phyloP scores from a whole-genome alignment of 345 rosid species.

The Populus ilicifolia region DNA sequence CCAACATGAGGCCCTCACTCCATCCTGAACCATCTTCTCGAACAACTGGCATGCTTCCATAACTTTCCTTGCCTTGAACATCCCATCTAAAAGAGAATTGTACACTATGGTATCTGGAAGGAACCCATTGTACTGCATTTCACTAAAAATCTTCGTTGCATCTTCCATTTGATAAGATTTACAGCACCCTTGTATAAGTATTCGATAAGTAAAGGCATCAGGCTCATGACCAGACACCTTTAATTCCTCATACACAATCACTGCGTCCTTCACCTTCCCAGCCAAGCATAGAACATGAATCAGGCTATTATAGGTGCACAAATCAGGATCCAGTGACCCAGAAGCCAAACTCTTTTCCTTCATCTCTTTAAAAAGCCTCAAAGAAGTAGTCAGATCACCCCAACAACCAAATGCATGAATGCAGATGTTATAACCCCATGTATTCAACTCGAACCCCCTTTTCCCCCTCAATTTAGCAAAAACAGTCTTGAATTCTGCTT shows the following conservation, averaged over 20 bases:
- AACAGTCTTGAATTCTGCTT: conserved; percentile 47
- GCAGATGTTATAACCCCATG: conserved; percentile 73
- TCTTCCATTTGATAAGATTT: conserved; percentile 64
- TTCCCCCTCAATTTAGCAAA: conserved; percentile 42
- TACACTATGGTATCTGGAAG: conserved; percentile 54
- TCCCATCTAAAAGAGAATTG: conserved; percentile 72
- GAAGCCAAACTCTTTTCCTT: conserved; percentile 42
- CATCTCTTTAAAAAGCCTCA: conserved; percentile 78
- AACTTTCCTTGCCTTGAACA: conserved; percentile 74
- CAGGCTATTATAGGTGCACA: conserved; percentile 87
- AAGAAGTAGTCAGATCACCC: conserved; percentile 63
- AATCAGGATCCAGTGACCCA: conserved; percentile 54
- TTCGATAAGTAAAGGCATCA: conserved; percentile 65
- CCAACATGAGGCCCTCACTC: conserved; percentile 77
- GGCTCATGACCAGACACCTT: conserved; percentile 84
- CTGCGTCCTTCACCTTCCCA: conserved; percentile 75
- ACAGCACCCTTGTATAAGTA: conserved; percentile 71
- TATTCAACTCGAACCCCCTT: conserved; percentile 54
- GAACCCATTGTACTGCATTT: conserved; percentile 79
- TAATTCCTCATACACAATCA: conserved; percentile 68
- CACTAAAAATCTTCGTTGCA: conserved; percentile 54
- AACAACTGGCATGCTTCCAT: conserved; percentile 76
- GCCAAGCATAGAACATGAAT: conserved; percentile 63
- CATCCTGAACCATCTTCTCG: conserved; percentile 83
- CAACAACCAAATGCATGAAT: conserved; percentile 82